Evolutionary conservation across 108 stramenopile genomes (phyloP).

Genomic region (Skeletonema menzelii): DNA sequence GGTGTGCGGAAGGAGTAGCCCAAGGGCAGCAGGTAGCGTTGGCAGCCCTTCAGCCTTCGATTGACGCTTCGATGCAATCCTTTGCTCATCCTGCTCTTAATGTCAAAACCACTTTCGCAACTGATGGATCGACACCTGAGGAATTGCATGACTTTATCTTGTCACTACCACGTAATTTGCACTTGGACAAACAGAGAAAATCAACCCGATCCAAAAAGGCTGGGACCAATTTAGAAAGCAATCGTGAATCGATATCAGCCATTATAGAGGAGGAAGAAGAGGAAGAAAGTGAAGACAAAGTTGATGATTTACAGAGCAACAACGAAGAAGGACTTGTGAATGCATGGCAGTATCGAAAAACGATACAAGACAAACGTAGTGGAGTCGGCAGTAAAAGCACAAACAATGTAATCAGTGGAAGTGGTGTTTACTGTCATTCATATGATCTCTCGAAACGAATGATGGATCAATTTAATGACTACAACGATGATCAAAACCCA

Average conservation of each 20-base stretch:
- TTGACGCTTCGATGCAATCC: slow-evolving; percentile 31
- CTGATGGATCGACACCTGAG: slow-evolving; percentile 7
- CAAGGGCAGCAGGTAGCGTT: slow-evolving; percentile 46
- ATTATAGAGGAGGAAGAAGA: slow-evolving; percentile 45
- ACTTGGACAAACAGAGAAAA: slow-evolving; percentile 66
- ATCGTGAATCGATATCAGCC: slow-evolving; percentile 19
- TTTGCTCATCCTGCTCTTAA: slow-evolving; percentile 5
- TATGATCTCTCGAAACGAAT: slow-evolving; percentile 73
- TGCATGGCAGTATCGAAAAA: slow-evolving; percentile 87
- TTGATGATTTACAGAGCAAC: slow-evolving; percentile 5
- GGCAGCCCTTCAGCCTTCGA: slow-evolving; percentile 15
- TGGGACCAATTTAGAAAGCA: not conserved
- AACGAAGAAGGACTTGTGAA: slow-evolving; percentile 68
- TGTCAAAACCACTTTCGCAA: not conserved
- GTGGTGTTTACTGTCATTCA: slow-evolving; percentile 75
- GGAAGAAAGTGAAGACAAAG: slow-evolving; percentile 41
- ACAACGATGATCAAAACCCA: slow-evolving; percentile 17
- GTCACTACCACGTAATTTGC: slow-evolving; percentile 68
- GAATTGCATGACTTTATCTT: slow-evolving; percentile 34
- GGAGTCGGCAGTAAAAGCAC: slow-evolving; percentile 24
- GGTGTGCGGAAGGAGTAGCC: slow-evolving; percentile 73
- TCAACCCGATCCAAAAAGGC: not conserved
- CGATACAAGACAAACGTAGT: slow-evolving; percentile 68
- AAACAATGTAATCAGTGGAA: not conserved
- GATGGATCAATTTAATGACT: slow-evolving; percentile 56